Conservation (phyloP, 257 asterid species). For the Nicotiana tomentosiformis region DNA sequence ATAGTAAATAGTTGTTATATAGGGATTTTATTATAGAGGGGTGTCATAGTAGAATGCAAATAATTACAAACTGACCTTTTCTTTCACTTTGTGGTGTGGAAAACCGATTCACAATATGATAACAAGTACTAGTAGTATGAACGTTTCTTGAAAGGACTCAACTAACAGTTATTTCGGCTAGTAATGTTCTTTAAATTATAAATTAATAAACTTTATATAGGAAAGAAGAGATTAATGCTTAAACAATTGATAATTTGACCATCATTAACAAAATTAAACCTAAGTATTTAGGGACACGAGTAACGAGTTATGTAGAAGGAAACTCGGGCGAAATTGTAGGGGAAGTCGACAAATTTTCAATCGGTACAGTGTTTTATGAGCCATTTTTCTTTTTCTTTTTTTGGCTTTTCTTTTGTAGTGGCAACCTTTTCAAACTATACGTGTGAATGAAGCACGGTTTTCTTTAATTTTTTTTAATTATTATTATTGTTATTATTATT, state of each 20-base stretch:
- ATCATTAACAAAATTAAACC: neutral
- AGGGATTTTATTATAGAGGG: too few relatives aligned
- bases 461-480: neutral
- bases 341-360: neutral
- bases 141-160: neutral
- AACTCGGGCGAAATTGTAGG: neutral
- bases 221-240: neutral
- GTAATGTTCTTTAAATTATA: neutral
- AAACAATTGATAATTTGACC: neutral
- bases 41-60: neutral
- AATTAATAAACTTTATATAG: neutral
- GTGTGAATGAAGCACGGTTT: neutral
- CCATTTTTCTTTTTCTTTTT: neutral
- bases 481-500: neutral
- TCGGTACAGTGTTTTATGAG: neutral
- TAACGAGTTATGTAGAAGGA: neutral
- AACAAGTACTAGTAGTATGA: neutral
- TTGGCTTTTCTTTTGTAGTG: neutral
- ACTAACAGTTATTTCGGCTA: neutral
- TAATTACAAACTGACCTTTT: neutral
- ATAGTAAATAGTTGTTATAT: too few relatives aligned
- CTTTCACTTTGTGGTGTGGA: neutral
- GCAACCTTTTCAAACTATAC: neutral
- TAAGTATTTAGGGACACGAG: neutral
- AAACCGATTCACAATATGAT: neutral